A percentile compares a stretch with the other conserved stretches of the same genome.
These are phyloP conservation scores for Chiua virens DNA, from an alignment of 768 basidiomycete species.

Conservation along the genomic window DNA sequence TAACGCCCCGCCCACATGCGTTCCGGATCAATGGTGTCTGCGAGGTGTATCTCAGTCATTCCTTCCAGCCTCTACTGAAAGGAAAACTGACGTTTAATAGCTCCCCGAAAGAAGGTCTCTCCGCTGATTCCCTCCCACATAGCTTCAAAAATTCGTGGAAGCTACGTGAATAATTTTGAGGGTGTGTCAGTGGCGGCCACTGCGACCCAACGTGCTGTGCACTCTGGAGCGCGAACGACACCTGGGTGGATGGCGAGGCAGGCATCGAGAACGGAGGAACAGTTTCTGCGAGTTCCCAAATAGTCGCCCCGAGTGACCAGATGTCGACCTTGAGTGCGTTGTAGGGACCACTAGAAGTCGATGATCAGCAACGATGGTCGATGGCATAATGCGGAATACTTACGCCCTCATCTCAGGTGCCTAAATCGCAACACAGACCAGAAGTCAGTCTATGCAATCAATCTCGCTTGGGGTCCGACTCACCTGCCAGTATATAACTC, in stretches of 20 bases:
- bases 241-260: slow-evolving; percentile 17
- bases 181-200: slow-evolving; percentile 62
- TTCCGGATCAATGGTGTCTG: slow-evolving; percentile 67
- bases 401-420: slow-evolving; percentile 78
- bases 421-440: slow-evolving; percentile 19
- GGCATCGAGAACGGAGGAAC: slow-evolving; percentile 67
- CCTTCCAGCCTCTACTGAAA: not conserved
- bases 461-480: slow-evolving; percentile 14
- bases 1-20: slow-evolving; percentile 66
- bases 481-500: slow-evolving; percentile 82
- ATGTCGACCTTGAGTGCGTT: slow-evolving; percentile 74
- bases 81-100: slow-evolving; percentile 53
- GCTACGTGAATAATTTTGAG: slow-evolving; percentile 60
- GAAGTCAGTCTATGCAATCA: not conserved
- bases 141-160: slow-evolving; percentile 72
- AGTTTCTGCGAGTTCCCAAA: slow-evolving; percentile 80
- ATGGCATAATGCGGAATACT: slow-evolving; percentile 22
- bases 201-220: slow-evolving; percentile 47
- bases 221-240: slow-evolving; percentile 40
- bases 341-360: slow-evolving; percentile 55
- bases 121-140: slow-evolving; percentile 60
- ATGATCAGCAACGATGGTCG: slow-evolving; percentile 5
- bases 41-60: slow-evolving; percentile 2
- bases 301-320: slow-evolving; percentile 81
- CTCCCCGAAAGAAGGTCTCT: slow-evolving; percentile 56